Percentiles rank a stretch among this genome's conserved stretches.
Evolutionary conservation across 805 yeast genomes (phyloP).

Genomic region (Metschnikowia aberdeeniae): DNA sequence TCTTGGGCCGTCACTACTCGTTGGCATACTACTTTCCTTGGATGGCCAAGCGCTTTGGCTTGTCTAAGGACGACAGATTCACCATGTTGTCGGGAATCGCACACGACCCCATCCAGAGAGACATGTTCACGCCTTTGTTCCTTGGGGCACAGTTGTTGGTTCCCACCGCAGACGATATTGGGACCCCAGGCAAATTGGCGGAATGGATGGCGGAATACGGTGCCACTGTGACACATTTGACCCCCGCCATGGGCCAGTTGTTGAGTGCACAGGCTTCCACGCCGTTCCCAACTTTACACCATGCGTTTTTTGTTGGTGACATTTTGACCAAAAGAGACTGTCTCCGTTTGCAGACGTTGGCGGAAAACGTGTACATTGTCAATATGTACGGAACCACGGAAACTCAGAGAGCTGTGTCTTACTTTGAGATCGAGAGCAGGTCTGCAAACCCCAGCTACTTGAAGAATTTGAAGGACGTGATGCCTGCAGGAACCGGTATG

Average conservation of each 20-base stretch:
- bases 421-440: slow-evolving; percentile 79
- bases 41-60: slow-evolving; percentile 87
- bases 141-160: slow-evolving; percentile 90
- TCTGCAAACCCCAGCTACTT: slow-evolving; percentile 66
- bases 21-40: slow-evolving; percentile 97
- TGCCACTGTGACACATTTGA: slow-evolving; percentile 94
- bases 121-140: slow-evolving; percentile 96
- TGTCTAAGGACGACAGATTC: slow-evolving; percentile 77
- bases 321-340: slow-evolving; percentile 97
- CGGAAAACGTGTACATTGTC: slow-evolving; percentile 83
- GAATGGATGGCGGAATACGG: slow-evolving; percentile 93
- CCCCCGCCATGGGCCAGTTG: slow-evolving; percentile 99
- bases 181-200: slow-evolving; percentile 96
- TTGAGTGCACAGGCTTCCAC: slow-evolving; percentile 93
- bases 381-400: slow-evolving; percentile 99
- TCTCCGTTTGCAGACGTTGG: slow-evolving; percentile 83
- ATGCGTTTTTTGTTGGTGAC: slow-evolving; percentile 98
- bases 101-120: slow-evolving; percentile 98
- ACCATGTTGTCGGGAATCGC: slow-evolving; percentile 99
- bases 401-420: slow-evolving; percentile 97
- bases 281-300: slow-evolving; percentile 79
- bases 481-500: slow-evolving; percentile 99
- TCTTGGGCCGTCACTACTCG: slow-evolving; percentile 94
- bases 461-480: slow-evolving; percentile 83
- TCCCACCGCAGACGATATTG: slow-evolving; percentile 96